phyloP scores from a whole-genome alignment of 2,329 filamentous ascomycete species.

The Periconia digitata region DNA sequence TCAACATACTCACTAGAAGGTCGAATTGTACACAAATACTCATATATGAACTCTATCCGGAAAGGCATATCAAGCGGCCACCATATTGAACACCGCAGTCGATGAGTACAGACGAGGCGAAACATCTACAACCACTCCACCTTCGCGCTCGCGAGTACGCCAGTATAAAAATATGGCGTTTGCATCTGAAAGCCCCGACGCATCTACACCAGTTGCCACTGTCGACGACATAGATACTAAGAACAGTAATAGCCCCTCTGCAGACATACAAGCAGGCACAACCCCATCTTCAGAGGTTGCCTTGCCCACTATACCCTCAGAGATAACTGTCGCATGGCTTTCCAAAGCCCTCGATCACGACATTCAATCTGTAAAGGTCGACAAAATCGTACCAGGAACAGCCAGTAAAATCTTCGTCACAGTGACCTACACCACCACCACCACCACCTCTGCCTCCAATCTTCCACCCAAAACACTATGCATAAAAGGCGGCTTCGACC shows the following conservation, averaged over 20 bases:
- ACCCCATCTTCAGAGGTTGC: slow-evolving; percentile 2
- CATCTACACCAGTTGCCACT: no score
- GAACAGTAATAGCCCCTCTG: slow-evolving; percentile 3
- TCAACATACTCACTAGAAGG: no score
- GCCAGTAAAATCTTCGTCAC: slow-evolving; percentile 17
- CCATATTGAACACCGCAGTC: no score
- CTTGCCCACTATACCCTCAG: slow-evolving; percentile 8
- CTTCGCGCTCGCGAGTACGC: no score
- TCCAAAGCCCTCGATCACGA: slow-evolving; percentile 10
- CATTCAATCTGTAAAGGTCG: slow-evolving; percentile 10
- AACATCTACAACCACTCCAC: no score
- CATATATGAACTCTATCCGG: no score
- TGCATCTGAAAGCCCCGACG: no score
- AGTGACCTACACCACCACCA: slow-evolving; percentile 6
- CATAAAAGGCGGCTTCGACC: slow-evolving; percentile 21
- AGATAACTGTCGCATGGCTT: slow-evolving; percentile 17
- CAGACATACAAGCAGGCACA: slow-evolving; percentile 1
- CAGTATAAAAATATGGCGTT: no score
- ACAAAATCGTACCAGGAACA: slow-evolving; percentile 13
- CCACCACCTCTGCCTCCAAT: not conserved
- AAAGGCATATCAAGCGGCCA: no score
- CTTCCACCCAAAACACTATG: slow-evolving; percentile 9
- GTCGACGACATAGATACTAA: no score
- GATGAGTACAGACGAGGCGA: no score
- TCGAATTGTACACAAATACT: no score